Evolutionary conservation across 2,329 filamentous ascomycete species (phyloP).

Genomic region (Penicillium sclerotiorum): DNA sequence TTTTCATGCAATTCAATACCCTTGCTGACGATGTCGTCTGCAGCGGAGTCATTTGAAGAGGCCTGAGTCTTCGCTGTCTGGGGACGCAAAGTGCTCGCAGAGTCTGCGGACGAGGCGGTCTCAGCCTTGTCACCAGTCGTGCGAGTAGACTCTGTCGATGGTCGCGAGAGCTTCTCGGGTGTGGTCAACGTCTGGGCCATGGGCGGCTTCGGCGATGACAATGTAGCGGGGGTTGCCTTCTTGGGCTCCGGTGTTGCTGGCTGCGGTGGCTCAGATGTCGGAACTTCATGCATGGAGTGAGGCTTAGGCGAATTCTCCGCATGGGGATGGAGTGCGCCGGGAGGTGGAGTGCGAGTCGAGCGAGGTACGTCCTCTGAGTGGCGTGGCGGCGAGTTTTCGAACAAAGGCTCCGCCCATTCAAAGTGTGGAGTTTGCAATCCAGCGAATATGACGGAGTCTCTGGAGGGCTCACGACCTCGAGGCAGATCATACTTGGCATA

Average conservation of each 20-base stretch:
- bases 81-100: slow-evolving; percentile 65
- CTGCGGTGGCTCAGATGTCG: background rate
- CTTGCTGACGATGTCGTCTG: slow-evolving; percentile 87
- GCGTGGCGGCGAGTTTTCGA: slow-evolving; percentile 42
- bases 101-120: slow-evolving; percentile 59
- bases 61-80: slow-evolving; percentile 35
- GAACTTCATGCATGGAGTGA: slow-evolving; percentile 31
- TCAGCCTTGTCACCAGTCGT: slow-evolving; percentile 36
- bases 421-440: slow-evolving; percentile 60
- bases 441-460: slow-evolving; percentile 63
- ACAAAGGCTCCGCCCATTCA: slow-evolving; percentile 64
- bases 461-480: slow-evolving; percentile 75
- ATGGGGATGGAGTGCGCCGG: slow-evolving; percentile 25
- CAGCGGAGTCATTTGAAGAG: slow-evolving; percentile 34
- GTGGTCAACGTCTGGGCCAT: background rate
- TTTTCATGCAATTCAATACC: slow-evolving; percentile 88
- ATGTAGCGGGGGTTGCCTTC: slow-evolving; percentile 9
- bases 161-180: slow-evolving; percentile 12
- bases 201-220: slow-evolving; percentile 13
- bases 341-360: slow-evolving; percentile 36
- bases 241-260: slow-evolving; percentile 14
- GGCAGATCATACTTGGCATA: slow-evolving; percentile 85
- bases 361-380: slow-evolving; percentile 26
- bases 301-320: slow-evolving; percentile 30
- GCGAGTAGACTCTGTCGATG: slow-evolving; percentile 16